Percentiles rank a stretch among this genome's conserved stretches.
Evolutionary conservation across 176 grass and related monocot species (phyloP).

Genomic region (Rhynchospora breviuscula): DNA sequence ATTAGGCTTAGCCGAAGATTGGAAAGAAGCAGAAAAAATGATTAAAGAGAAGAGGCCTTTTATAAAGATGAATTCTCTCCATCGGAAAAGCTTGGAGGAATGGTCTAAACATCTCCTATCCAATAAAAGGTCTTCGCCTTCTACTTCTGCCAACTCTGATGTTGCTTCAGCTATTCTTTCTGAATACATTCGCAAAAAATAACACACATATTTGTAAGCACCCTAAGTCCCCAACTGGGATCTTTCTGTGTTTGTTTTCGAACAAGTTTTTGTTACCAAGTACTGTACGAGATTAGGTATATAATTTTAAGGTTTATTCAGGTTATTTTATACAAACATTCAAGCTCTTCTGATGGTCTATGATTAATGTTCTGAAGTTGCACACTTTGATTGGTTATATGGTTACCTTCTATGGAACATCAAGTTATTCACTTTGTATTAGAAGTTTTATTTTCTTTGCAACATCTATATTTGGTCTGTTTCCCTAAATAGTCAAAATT

Average conservation of each 20-base stretch:
- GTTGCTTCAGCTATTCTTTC: constrained; percentile 70
- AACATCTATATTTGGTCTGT: neutral
- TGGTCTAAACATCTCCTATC: constrained; percentile 71
- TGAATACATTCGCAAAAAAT: constrained; percentile 46
- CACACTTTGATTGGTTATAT: neutral
- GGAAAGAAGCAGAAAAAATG: constrained; percentile 88
- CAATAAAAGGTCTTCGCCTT: constrained; percentile 37
- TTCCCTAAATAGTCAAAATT: neutral
- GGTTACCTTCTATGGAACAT: neutral
- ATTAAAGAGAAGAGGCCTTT: constrained; percentile 68
- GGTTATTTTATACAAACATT: neutral
- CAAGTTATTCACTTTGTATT: neutral
- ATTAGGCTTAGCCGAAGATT: constrained; percentile 70
- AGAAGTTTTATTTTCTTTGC: neutral
- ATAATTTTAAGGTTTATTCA: neutral
- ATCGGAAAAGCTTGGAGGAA: constrained; percentile 77
- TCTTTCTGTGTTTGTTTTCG: neutral
- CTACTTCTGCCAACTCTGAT: constrained; percentile 33
- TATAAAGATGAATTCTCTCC: constrained; percentile 82
- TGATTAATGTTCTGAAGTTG: neutral
- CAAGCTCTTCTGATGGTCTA: neutral
- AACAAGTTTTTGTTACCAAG: neutral
- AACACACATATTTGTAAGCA: neutral
- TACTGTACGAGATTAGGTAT: neutral
- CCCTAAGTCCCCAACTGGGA: neutral